Percentiles rank a stretch among this genome's conserved stretches.
Evolutionary conservation across 768 basidiomycete species (phyloP).

Genomic region (Boletus bicolor): DNA sequence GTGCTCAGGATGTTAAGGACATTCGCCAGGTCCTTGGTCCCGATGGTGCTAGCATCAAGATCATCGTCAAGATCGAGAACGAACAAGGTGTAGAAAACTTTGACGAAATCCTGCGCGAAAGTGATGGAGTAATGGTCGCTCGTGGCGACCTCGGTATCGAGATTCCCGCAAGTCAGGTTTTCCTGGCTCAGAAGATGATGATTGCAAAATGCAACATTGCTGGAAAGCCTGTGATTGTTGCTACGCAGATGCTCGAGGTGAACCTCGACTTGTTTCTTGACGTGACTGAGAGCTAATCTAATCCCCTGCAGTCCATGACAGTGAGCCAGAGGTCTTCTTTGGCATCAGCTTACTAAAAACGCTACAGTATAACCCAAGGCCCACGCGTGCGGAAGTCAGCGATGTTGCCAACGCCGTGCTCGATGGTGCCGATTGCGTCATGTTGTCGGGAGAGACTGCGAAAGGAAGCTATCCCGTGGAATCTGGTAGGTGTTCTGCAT

Average conservation of each 20-base stretch:
- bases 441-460: slow-evolving; percentile 99
- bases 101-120: slow-evolving; percentile 93
- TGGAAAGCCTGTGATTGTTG: slow-evolving; percentile 98
- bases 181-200: slow-evolving; percentile 99
- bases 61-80: slow-evolving; percentile 99
- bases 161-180: slow-evolving; percentile 98
- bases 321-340: slow-evolving; percentile 39
- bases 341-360: slow-evolving; percentile 5
- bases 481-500: slow-evolving; percentile 58
- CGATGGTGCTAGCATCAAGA: slow-evolving; percentile 94
- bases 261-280: slow-evolving; percentile 13
- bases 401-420: slow-evolving; percentile 99
- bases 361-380: slow-evolving; percentile 89
- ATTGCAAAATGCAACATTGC: slow-evolving; percentile 98
- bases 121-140: slow-evolving; percentile 99
- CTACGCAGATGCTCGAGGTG: slow-evolving; percentile 99
- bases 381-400: slow-evolving; percentile 97
- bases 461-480: slow-evolving; percentile 96
- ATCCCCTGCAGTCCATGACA: slow-evolving; percentile 78
- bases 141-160: slow-evolving; percentile 99
- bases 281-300: slow-evolving; percentile 9
- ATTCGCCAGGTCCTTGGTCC: slow-evolving; percentile 93
- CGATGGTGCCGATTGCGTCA: slow-evolving; percentile 98
- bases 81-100: slow-evolving; percentile 99
- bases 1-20: slow-evolving; percentile 88